Evolutionary conservation across 371 early-diverging fungal species (phyloP).

Genomic region (Mucor piriformis): DNA sequence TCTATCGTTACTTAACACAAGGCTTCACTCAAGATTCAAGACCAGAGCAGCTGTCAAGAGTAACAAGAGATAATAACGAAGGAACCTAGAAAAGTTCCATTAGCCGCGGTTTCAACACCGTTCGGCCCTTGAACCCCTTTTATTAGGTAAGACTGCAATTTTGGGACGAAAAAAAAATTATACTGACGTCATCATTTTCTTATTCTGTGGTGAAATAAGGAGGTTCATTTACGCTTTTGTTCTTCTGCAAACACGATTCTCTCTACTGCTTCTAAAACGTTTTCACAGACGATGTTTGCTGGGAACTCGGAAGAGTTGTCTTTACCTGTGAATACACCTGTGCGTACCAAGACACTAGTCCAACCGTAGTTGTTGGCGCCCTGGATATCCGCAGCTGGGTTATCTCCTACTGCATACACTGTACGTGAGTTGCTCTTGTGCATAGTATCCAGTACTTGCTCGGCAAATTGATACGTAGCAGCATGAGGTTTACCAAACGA

Average conservation of each 20-base stretch:
- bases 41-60: too few relatives aligned
- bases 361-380: constrained; percentile 87
- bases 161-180: too few relatives aligned
- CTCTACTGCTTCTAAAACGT: constrained; percentile 79
- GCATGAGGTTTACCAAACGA: constrained; percentile 86
- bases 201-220: too few relatives aligned
- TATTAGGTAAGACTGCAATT: too few relatives aligned
- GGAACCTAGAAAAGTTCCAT: too few relatives aligned
- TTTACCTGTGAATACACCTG: constrained; percentile 74
- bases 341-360: constrained; percentile 79
- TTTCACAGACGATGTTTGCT: constrained; percentile 62
- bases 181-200: too few relatives aligned
- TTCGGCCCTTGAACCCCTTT: too few relatives aligned
- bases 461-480: constrained; percentile 75
- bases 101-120: too few relatives aligned
- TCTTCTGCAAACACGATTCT: constrained; percentile 50
- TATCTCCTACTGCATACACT: constrained; percentile 76
- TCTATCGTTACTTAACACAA: too few relatives aligned
- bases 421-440: constrained; percentile 26
- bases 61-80: too few relatives aligned
- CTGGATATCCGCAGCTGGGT: constrained; percentile 75
- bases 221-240: too few relatives aligned
- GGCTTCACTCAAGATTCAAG: too few relatives aligned
- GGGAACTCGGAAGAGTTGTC: constrained; percentile 61
- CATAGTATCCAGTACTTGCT: constrained; percentile 49